A percentile compares a stretch with the other conserved stretches of the same genome.
Evolutionary conservation across 768 basidiomycete genomes (phyloP).

Genomic region (Cyclocybe cylindracea): DNA sequence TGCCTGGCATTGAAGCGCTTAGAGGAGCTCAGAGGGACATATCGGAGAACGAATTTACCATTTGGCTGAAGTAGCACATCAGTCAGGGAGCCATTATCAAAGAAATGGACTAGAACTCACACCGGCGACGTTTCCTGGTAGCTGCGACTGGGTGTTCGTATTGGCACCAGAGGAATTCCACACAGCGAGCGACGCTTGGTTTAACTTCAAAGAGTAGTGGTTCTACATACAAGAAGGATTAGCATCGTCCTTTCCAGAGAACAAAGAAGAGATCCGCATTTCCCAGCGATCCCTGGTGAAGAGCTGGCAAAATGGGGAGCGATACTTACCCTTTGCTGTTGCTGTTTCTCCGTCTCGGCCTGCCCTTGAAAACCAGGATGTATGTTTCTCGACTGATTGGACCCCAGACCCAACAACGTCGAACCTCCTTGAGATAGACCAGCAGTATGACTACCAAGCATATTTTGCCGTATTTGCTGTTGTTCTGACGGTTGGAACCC

Average conservation of each 20-base stretch:
- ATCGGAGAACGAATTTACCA: slow-evolving; percentile 15
- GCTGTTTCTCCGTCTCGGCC: slow-evolving; percentile 66
- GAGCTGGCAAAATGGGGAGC: slow-evolving; percentile 6
- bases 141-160: slow-evolving; percentile 37
- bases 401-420: slow-evolving; percentile 63
- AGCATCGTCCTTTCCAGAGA: slow-evolving; percentile 14
- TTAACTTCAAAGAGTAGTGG: slow-evolving; percentile 65
- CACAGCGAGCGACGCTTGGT: slow-evolving; percentile 59
- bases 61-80: slow-evolving; percentile 20
- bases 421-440: slow-evolving; percentile 51
- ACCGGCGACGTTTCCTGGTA: slow-evolving; percentile 20
- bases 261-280: slow-evolving; percentile 5
- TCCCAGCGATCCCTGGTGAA: slow-evolving; percentile 1
- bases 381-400: slow-evolving; percentile 42
- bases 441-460: slow-evolving; percentile 53
- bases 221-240: slow-evolving; percentile 34
- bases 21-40: slow-evolving; percentile 3
- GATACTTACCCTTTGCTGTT: slow-evolving; percentile 57
- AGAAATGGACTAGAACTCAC: slow-evolving; percentile 19
- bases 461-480: slow-evolving; percentile 58
- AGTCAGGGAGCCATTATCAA: slow-evolving; percentile 5
- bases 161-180: slow-evolving; percentile 64
- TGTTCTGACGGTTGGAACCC: slow-evolving; percentile 57
- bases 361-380: slow-evolving; percentile 58
- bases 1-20: slow-evolving; percentile 14